phyloP scores from a whole-genome alignment of 257 asterid genomes.

The Solanum ossicruentum region DNA sequence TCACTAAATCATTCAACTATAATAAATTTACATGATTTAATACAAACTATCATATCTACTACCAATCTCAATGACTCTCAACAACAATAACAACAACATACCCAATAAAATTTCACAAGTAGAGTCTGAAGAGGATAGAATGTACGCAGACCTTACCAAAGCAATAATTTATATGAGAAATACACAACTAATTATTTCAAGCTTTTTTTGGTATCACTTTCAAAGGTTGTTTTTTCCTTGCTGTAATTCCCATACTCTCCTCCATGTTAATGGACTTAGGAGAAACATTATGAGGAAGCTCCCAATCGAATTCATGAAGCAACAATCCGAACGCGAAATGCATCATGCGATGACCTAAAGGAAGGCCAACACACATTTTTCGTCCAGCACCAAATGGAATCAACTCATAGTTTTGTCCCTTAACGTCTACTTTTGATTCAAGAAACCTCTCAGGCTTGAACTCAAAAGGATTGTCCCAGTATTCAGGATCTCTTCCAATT shows the following conservation, averaged over 20 bases:
- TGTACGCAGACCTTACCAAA: neutral
- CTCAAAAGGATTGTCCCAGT: neutral
- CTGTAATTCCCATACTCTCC: constrained; percentile 12
- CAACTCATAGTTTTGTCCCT: neutral
- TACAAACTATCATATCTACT: neutral
- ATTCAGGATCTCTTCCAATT: neutral
- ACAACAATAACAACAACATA: neutral
- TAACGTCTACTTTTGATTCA: neutral
- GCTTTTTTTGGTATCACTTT: constrained; percentile 13
- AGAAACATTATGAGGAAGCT: neutral
- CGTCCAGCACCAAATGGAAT: neutral
- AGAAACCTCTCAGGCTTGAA: neutral
- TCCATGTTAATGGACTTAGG: neutral
- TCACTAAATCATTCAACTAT: neutral
- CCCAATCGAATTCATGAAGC: neutral
- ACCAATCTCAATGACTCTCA: neutral
- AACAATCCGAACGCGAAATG: neutral
- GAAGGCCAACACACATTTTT: neutral
- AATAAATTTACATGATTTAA: neutral
- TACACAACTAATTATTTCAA: neutral
- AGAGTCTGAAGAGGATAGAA: too few species aligned
- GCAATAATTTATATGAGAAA: neutral
- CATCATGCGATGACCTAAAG: neutral
- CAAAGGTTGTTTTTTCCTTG: constrained; percentile 29
- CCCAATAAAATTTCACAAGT: too few species aligned